Evolutionary conservation across 345 rosid species (phyloP), one percentile per base, ranked within the genome.

Genomic region (Eucalyptus coolabah): DNA sequence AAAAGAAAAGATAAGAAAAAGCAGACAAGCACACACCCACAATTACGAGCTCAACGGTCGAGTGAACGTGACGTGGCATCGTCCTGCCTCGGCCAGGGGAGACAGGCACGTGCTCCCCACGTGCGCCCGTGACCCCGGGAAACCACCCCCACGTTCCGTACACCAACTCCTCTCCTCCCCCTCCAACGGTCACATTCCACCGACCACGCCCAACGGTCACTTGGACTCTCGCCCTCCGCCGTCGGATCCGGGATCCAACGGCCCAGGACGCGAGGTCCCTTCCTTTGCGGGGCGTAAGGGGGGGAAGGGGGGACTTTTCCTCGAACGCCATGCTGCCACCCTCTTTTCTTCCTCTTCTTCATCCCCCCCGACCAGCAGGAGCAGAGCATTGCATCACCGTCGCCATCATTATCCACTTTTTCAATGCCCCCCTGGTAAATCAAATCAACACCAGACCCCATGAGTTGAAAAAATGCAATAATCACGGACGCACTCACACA

Each of bases 201-300:
- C 96, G 98, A 98, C 98, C 95, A 87, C 9, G 69, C 26, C 93
- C 94, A 98, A 97, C 99, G 99, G 99, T 96, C 96, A 96, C 96
- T 81, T 91, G 87, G 92, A 89, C 86, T 90, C 45, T 40, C 59
- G 17, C 88, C 91, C 69, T 80, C 82, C 40, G 87, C 97, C 98
- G 92, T 95, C 89, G 2, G 99, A 96, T 98, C 80, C 2, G 14
- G 13, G 60, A 96, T 96, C 97, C 88, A 89, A 94, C 96, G 98
- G 95, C 85, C 85, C 77, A 24, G 45, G 37, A 17, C 45, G 34
- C 44, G 49, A 1, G 30, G 49, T 54, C 59, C 89, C 89, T 86
- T 50, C 89, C 54, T 60, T 26, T n/a, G 77, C 40, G 44, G 45
- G 44, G 26, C 26, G 59, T 21, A 53, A 8, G 59, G 19, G 37